Base-by-base conservation (phyloP, 2,329 filamentous ascomycete species). In the Alternaria ventricosa region DNA sequence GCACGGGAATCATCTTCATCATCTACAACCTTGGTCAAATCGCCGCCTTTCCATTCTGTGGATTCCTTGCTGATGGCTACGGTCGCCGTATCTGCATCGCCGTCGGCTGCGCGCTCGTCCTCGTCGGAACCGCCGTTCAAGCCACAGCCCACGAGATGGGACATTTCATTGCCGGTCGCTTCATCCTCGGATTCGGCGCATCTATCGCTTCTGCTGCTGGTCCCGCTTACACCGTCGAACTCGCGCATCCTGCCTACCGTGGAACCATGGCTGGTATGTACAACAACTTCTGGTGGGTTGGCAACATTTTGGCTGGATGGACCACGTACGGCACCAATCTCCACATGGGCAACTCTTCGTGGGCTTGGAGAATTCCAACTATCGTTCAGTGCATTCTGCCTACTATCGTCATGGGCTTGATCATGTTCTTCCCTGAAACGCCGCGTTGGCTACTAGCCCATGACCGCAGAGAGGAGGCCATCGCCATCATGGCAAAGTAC, bases 171-270 rank as follows among this genome's bases (percentile, higher is more conserved):
- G 86, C 69, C 12, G 79, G 79, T 13, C 70, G 79, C 18, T 81
- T 81, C 64, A n/a, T 81, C 5, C 75, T 81, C 43, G 79, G 79
- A 3, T 80, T 81, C 46, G 87, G 88, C 43, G 86, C 85, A 30
- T 82, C 84, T 1, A 86, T 90, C 57, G 85, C 85, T 3, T 83
- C 84, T n/a, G 83, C 85, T 12, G 86, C 86, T 3, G 86, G 84
- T 1, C 87, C 87, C 4, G 83, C 85, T n/a, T 88, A 88, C 66
- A 84, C 84, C 10, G 85, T 88, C 53, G 88, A 90, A 72, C 78
- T 89, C 41, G 84, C 87, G 3, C 88, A 89, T 68, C 88, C 88
- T 1, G 84, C 84, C 5, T 88, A 87, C 72, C 83, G 88, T 66
- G 88, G 87, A 30, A 83, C 86, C 20, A 84, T 89, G 78, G 87